phyloP scores from a whole-genome alignment of 768 basidiomycete genomes.

The Pulveroboletus sp. region DNA sequence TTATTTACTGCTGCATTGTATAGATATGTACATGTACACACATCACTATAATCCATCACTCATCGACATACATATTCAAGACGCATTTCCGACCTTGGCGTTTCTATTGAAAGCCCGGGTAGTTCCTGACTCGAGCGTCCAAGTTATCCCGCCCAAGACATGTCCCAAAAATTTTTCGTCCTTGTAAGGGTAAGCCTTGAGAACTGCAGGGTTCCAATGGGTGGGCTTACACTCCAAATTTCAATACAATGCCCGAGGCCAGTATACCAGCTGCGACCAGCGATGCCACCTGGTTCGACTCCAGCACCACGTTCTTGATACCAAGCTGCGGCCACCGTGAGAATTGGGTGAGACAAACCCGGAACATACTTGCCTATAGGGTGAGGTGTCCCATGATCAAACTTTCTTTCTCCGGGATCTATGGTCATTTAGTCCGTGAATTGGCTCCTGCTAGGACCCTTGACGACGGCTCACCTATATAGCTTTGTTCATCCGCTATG shows the following conservation, averaged over 20 bases:
- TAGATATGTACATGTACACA: slow-evolving; percentile 20
- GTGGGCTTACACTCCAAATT: slow-evolving; percentile 63
- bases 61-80: slow-evolving; percentile 11
- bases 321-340: slow-evolving; percentile 58
- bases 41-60: slow-evolving; percentile 18
- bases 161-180: slow-evolving; percentile 69
- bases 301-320: slow-evolving; percentile 77
- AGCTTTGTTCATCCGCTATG: slow-evolving; percentile 63
- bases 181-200: slow-evolving; percentile 32
- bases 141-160: slow-evolving; percentile 70
- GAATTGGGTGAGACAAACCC: background rate
- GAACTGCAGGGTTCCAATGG: background rate
- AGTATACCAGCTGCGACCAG: slow-evolving; percentile 84
- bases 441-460: too few species aligned
- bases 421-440: background rate
- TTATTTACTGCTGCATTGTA: slow-evolving; percentile 31
- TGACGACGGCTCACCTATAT: slow-evolving; percentile 43
- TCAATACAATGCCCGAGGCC: slow-evolving; percentile 76
- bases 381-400: slow-evolving; percentile 71
- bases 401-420: slow-evolving; percentile 38
- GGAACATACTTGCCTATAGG: slow-evolving; percentile 55
- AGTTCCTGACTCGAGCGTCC: slow-evolving; percentile 69
- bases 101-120: slow-evolving; percentile 62
- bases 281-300: slow-evolving; percentile 42
- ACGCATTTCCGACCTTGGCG: slow-evolving; percentile 56